Base-by-base conservation (phyloP, 2,329 filamentous ascomycete species). In the Ceratocystis colombiana region DNA sequence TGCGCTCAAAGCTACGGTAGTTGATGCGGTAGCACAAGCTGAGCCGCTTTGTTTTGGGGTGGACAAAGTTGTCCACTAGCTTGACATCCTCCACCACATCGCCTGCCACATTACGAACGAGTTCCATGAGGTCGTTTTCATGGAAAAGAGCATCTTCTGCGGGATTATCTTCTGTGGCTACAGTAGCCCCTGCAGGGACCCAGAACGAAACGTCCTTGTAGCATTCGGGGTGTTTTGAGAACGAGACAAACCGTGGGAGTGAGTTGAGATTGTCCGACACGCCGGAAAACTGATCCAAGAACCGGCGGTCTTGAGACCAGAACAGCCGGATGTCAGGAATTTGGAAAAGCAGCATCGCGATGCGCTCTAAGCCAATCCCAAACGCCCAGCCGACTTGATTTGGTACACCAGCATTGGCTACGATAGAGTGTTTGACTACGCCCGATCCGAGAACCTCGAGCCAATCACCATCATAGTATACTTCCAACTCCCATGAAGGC, bases 51-150 rank as follows among this genome's bases (percentile, higher is more conserved):
- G 88, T 92, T 77, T 89, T 91, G 46, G 92, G 91, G 76, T 97
- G 91, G 61, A 83, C 85, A 75, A 97, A 99, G 73, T 90, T 84
- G 76, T 97, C 94, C 64, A 90, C 84, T 33, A 95, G 79, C 68
- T 79, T 80, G 63, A 97, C 93, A 74, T 96, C 90, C 77, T 99
- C 94, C 45, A 94, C 90, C 25, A 86, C 76, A 74, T 96, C 89
- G 63, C 91, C 92, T 8, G 85, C 89, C 61, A 93, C 81, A 70
- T 86, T 86, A 70, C 94, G 86, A 20, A 96, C 89, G 66, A 96
- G 83, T 76, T 97, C 94, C 93, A 97, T 97, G 64, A 97, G 80
- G 75, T 99, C 94, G 76, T 97, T 97, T 74, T 95, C 92, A 75
- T 97, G 93, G 73, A 96, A 90, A 3, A 70, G 72, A 64, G 77